Evolutionary conservation across 1,284 basidiomycete species (phyloP).

Genomic region (Anthracocystis panici-leucophaei): DNA sequence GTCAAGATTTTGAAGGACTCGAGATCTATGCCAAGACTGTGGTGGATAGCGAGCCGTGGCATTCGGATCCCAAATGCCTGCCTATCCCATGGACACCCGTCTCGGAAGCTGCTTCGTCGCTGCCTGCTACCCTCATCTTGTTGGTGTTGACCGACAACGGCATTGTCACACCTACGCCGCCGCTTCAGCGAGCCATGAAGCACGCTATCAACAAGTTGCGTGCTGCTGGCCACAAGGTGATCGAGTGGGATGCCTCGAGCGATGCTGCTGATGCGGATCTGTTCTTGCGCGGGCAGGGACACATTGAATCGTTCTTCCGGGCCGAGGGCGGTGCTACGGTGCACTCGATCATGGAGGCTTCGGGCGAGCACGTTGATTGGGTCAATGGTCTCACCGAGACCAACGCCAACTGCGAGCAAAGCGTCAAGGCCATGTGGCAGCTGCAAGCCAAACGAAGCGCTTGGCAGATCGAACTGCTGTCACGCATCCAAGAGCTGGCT

Average conservation of each 20-base stretch:
- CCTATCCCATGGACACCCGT: slow-evolving; percentile 56
- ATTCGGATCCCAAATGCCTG: slow-evolving; percentile 47
- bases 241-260: slow-evolving; percentile 71
- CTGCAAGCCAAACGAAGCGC: slow-evolving; percentile 39
- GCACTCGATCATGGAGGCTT: slow-evolving; percentile 44
- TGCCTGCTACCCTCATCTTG: slow-evolving; percentile 73
- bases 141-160: slow-evolving; percentile 78
- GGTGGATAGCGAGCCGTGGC: slow-evolving; percentile 50
- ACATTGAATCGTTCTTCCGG: slow-evolving; percentile 44
- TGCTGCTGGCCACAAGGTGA: slow-evolving; percentile 77
- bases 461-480: slow-evolving; percentile 42
- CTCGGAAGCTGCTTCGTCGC: not conserved
- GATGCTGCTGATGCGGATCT: slow-evolving; percentile 27
- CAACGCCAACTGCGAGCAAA: slow-evolving; percentile 11
- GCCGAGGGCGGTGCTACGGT: slow-evolving; percentile 50
- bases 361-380: slow-evolving; percentile 51
- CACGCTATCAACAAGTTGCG: slow-evolving; percentile 75
- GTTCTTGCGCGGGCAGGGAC: slow-evolving; percentile 18
- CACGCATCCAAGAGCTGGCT: slow-evolving; percentile 19
- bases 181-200: slow-evolving; percentile 77
- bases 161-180: slow-evolving; percentile 78
- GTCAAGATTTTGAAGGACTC: slow-evolving; percentile 32
- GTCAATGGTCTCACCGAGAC: slow-evolving; percentile 31
- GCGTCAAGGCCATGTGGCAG: slow-evolving; percentile 45
- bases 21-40: slow-evolving; percentile 51